Percentiles rank a stretch among this genome's conserved stretches.
Conservation (phyloP, 768 basidiomycete genomes). For the Russula compacta region DNA sequence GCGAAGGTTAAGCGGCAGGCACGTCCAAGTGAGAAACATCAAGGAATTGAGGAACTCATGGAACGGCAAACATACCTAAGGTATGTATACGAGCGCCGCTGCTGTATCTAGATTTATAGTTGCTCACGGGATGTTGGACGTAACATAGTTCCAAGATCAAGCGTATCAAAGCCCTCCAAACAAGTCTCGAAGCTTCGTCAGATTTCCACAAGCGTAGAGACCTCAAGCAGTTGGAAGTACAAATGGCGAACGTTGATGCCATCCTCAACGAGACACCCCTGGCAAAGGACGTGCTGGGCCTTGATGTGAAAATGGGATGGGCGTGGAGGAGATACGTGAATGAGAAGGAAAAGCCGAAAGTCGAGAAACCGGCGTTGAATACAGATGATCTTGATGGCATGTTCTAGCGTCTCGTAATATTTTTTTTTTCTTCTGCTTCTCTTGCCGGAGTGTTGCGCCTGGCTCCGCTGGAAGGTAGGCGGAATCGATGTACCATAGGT, state of each 20-base stretch:
- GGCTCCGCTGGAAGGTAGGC: too few relatives aligned
- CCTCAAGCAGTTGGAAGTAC: background rate
- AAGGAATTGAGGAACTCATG: slow-evolving; percentile 15
- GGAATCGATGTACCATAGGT: too few relatives aligned
- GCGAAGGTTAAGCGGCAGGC: slow-evolving; percentile 3
- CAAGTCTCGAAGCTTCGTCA: background rate
- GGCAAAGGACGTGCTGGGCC: slow-evolving; percentile 2
- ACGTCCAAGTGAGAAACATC: background rate
- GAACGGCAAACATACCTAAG: slow-evolving; percentile 2
- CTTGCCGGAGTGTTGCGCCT: too few relatives aligned
- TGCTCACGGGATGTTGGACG: background rate
- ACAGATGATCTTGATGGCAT: background rate
- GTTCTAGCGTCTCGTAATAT: background rate
- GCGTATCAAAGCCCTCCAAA: background rate
- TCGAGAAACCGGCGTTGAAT: slow-evolving; percentile 9
- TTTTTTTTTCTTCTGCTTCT: background rate
- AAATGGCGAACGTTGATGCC: background rate
- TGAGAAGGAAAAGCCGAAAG: slow-evolving; percentile 1
- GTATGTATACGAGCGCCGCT: background rate
- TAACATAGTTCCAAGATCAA: background rate
- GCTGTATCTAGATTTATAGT: background rate
- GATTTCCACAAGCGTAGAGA: background rate
- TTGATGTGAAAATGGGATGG: slow-evolving; percentile 2
- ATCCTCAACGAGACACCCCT: background rate
- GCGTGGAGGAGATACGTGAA: slow-evolving; percentile 3